Conservation (phyloP, 352 stramenopile genomes). For the Pythium pectinolyticum region DNA sequence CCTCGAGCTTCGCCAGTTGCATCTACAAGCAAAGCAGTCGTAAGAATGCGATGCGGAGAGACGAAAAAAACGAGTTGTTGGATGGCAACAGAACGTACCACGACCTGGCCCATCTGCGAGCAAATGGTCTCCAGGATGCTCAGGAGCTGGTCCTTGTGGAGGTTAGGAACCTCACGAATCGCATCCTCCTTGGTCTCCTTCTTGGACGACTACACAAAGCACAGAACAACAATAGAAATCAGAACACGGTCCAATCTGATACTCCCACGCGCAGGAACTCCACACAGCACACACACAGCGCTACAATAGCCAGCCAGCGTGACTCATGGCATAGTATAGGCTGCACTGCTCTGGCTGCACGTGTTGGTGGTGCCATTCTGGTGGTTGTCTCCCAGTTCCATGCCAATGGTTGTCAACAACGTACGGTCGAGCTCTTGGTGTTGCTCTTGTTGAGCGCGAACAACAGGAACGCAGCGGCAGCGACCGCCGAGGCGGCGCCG, state of each 20-base stretch:
- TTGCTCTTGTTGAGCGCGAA: conserved; percentile 50
- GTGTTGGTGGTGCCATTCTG: conserved; percentile 1
- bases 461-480: conserved; percentile 52
- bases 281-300: background rate
- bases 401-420: background rate
- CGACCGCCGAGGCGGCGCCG: conserved; percentile 61
- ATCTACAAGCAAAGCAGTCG: conserved; percentile 63
- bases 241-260: background rate
- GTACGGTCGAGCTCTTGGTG: conserved; percentile 40
- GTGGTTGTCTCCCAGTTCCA: no score
- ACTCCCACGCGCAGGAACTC: background rate
- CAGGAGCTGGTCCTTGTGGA: conserved; percentile 86
- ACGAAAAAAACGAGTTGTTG: background rate
- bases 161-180: conserved; percentile 75
- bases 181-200: conserved; percentile 59
- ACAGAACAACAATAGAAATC: background rate
- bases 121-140: conserved; percentile 88
- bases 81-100: conserved; percentile 45
- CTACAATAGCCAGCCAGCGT: background rate
- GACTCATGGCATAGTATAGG: no score
- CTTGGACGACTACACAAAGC: conserved; percentile 28
- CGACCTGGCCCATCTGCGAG: conserved; percentile 87
- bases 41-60: no score
- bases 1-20: conserved; percentile 84
- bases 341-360: background rate